Base-by-base conservation (phyloP, 106 monocot species). In the Acanthochlamys bracteata region DNA sequence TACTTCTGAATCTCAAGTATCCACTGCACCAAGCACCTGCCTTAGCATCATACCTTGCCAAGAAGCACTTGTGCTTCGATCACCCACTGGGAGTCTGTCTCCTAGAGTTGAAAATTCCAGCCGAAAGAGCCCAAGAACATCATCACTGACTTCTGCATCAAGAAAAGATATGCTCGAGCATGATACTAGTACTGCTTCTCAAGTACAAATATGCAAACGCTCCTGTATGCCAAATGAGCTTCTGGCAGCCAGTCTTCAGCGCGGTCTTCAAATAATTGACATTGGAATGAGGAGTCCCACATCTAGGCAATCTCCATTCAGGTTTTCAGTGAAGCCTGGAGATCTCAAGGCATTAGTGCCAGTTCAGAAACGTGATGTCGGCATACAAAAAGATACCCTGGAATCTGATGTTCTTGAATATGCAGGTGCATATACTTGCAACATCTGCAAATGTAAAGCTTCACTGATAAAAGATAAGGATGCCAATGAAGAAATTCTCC, bases 201-300 rank as follows among this genome's bases (percentile, higher is more conserved):
- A 33, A 33, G 6, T 33, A 6, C 33, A 23, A 55, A 41, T 41
- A 56, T 65, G 33, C 33, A 49, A 49, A 20, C 78, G 42, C 64
- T 74, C 41, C 15, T 24, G 65, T 53, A 55, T 43, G 71, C 71
- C 79, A 71, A 70, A 86, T 61, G 84, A 84, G 46, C 69, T 81
- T 11, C 76, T 99, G 12, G 98, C 75, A 64, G 74, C 76, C 52
- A 92, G 92, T 70, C 77, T 99, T 17, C 76, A 73, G 21, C 88
- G 66, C 25, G 98, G 91, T 66, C 92, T 92, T 70, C 76, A 88
- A 65, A 72, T 90, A 55, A 79, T 98, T 66, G 70, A 79, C 57
- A 68, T 55, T 64, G 74, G 79, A 21, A 80, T 75, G 47, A 74
- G 71, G 39, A 79, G 46, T 45, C 66, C 73, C 21, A 58, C 75